phyloP scores from a whole-genome alignment of 345 rosid genomes.

The Rhizophora apiculata region DNA sequence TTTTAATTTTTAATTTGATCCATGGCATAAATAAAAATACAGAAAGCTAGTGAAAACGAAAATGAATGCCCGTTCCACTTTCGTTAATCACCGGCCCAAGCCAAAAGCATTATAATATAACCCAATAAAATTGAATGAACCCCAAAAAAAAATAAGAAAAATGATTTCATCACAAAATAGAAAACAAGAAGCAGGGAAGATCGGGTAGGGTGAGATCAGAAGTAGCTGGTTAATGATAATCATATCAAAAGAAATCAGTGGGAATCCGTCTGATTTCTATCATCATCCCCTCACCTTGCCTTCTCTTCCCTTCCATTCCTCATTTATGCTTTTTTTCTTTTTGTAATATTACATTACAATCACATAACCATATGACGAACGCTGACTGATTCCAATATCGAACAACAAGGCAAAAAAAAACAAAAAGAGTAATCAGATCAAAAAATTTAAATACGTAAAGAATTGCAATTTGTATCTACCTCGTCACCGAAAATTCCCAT shows the following conservation, averaged over 20 bases:
- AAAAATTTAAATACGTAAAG: too few relatives aligned
- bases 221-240: slow-evolving; percentile 42
- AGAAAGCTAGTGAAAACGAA: too few relatives aligned
- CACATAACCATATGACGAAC: too few relatives aligned
- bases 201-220: slow-evolving; percentile 34
- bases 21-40: too few relatives aligned
- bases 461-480: slow-evolving; percentile 34
- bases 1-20: too few relatives aligned
- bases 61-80: too few relatives aligned
- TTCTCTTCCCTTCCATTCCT: background rate
- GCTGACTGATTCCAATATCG: background rate
- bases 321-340: background rate
- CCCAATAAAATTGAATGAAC: too few relatives aligned
- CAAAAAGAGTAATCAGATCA: background rate
- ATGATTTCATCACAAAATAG: slow-evolving; percentile 19
- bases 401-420: background rate
- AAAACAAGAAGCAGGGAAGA: background rate
- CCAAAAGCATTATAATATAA: too few relatives aligned
- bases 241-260: slow-evolving; percentile 40
- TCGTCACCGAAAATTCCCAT: slow-evolving; percentile 42
- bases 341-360: background rate
- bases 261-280: slow-evolving; percentile 60
- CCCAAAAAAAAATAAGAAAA: too few relatives aligned
- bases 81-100: too few relatives aligned
- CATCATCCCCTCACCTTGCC: slow-evolving; percentile 36